A percentile compares a stretch with the other conserved stretches of the same genome.
Evolutionary conservation across 2,329 filamentous ascomycete genomes (phyloP).

Genomic region (Phialophora macrospora): DNA sequence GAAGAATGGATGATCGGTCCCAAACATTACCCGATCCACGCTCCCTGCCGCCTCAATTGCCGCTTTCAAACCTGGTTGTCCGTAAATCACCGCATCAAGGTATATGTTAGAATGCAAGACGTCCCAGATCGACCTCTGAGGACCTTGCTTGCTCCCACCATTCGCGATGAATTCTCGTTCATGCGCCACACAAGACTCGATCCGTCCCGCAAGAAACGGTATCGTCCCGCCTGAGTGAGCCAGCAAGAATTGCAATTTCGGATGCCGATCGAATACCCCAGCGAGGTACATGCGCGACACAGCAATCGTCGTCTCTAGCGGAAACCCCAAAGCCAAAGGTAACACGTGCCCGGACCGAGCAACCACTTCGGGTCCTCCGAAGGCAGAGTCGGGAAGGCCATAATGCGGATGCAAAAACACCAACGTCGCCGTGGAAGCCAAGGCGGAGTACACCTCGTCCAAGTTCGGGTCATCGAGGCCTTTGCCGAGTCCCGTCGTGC

Average conservation of each 20-base stretch:
- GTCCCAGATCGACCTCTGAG: slow-evolving; percentile 66
- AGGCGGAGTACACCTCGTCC: slow-evolving; percentile 71
- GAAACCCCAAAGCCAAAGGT: slow-evolving; percentile 83
- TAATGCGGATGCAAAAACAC: slow-evolving; percentile 93
- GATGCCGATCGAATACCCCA: slow-evolving; percentile 79
- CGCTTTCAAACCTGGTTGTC: slow-evolving; percentile 65
- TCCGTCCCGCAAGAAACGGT: slow-evolving; percentile 84
- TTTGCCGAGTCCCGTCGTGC: slow-evolving; percentile 77
- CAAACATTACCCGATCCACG: slow-evolving; percentile 48
- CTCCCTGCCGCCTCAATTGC: slow-evolving; percentile 72
- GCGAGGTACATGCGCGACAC: slow-evolving; percentile 85
- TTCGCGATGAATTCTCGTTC: slow-evolving; percentile 74
- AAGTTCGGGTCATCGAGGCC: slow-evolving; percentile 79
- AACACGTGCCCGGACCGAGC: slow-evolving; percentile 85
- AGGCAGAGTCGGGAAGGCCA: slow-evolving; percentile 79
- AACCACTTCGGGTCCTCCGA: slow-evolving; percentile 72
- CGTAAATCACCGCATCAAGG: slow-evolving; percentile 71
- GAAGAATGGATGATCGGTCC: slow-evolving; percentile 54
- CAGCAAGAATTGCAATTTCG: slow-evolving; percentile 71
- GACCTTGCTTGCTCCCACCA: slow-evolving; percentile 64
- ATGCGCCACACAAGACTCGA: slow-evolving; percentile 85
- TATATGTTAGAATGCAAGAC: slow-evolving; percentile 77
- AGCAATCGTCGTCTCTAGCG: slow-evolving; percentile 90
- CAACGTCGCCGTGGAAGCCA: slow-evolving; percentile 68
- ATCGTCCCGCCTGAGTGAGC: slow-evolving; percentile 89